These are phyloP conservation scores for Metarhizium sp. DNA, from an alignment of 2,329 filamentous ascomycete species.

Conservation along the genomic window DNA sequence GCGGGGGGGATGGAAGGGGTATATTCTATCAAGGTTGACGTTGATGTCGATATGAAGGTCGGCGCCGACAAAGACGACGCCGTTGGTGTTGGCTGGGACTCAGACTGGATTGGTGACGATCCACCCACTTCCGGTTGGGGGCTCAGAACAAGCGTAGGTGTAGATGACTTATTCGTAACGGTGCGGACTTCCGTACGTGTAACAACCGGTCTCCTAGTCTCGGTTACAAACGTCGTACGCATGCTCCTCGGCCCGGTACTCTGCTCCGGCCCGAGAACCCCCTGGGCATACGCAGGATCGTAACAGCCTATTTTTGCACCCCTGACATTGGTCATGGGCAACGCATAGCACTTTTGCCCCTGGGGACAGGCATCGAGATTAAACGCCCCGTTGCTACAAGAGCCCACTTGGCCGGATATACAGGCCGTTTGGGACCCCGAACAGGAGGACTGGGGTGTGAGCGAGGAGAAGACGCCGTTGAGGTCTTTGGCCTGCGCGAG, in stretches of 20 bases:
- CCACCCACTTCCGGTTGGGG: not conserved
- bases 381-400: conserved; percentile 36
- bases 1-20: no score
- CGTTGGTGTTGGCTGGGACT: not conserved
- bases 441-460: conserved; percentile 39
- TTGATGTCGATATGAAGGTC: no score
- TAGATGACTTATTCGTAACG: not conserved
- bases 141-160: not conserved
- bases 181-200: conserved; percentile 1
- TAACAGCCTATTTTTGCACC: conserved; percentile 43
- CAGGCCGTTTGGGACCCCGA: conserved; percentile 39
- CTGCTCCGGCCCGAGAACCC: conserved; percentile 28
- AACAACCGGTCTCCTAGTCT: not conserved
- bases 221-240: conserved; percentile 3
- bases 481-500: conserved; percentile 33
- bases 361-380: conserved; percentile 27
- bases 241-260: not conserved
- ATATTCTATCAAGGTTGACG: no score
- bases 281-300: conserved; percentile 27
- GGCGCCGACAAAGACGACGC: not conserved
- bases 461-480: conserved; percentile 36
- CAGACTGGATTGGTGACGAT: not conserved
- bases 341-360: conserved; percentile 37
- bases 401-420: conserved; percentile 37
- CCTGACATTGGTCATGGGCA: conserved; percentile 39